These are phyloP conservation scores for Tulasnella sp. DNA, from an alignment of 768 basidiomycete genomes.

Conservation along the genomic window DNA sequence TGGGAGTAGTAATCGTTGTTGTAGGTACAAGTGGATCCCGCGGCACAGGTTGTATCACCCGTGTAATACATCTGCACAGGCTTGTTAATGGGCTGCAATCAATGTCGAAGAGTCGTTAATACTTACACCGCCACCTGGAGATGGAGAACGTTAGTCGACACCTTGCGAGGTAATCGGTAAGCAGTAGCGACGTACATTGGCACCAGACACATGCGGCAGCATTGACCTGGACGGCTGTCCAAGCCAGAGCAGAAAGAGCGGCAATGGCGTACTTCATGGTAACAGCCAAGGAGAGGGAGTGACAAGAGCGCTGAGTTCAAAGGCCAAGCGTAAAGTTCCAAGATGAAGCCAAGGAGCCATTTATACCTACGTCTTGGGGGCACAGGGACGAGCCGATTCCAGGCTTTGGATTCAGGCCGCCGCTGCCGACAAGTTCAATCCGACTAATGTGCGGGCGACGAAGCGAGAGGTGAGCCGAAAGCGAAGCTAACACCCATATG, in stretches of 20 bases:
- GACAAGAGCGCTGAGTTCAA: background rate
- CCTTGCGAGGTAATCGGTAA: background rate
- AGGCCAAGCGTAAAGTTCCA: background rate
- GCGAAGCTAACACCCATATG: background rate
- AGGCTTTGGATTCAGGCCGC: background rate
- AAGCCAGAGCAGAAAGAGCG: constrained; percentile 3
- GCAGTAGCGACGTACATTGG: constrained; percentile 1
- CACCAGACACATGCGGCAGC: background rate
- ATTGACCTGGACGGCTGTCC: background rate
- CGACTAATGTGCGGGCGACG: background rate
- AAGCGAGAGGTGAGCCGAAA: background rate
- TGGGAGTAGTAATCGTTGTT: constrained; percentile 17
- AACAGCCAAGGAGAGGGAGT: background rate
- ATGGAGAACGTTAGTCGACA: background rate
- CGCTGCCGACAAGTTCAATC: background rate
- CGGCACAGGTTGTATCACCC: constrained; percentile 28
- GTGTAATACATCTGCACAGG: constrained; percentile 9
- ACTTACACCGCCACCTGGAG: background rate
- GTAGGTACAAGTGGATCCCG: constrained; percentile 25
- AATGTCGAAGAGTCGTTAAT: background rate
- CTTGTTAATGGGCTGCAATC: background rate
- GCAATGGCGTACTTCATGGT: constrained; percentile 6
- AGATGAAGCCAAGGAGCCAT: background rate
- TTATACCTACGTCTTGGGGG: background rate
- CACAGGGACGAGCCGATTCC: background rate